Base-by-base conservation (phyloP, 306 rosid species). In the Citrullus amarus region DNA sequence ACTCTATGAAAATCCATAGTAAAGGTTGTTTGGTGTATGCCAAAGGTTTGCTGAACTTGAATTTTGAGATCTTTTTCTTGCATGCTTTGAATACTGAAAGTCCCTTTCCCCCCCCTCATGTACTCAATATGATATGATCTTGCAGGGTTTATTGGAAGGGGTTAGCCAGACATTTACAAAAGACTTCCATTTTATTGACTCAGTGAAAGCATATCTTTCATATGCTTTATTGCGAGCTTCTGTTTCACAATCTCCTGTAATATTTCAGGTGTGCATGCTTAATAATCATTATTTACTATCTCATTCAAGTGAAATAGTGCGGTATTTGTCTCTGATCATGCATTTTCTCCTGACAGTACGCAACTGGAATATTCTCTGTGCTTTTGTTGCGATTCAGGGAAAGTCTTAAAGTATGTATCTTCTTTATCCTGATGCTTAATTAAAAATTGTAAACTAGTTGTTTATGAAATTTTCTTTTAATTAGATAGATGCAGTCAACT, bases 201-300 rank as follows among this genome's bases (percentile, higher is more conserved):
- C 99, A n/a, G 99, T 96, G 86, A 96, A 96, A 89, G 99, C 99
- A 54, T 96, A 91, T 86, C 97, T 96, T 83, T 96, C 99, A 59
- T 96, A 96, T 86, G 99, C 97, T 44, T 82, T 96, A 80, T 80
- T 96, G 83, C 91, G 98, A 81, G 97, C 99, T 86, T 91, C 97
- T 81, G 96, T 96, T 85, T 91, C 98, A 32, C 97, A 91, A 81
- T 90, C 97, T 79, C 91, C 96, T 17, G 84, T 91, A 80, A 96
- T 96, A 93, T 96, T 96, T 87, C 98, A 96, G 99, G 99, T 96
- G 82, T 86, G 60, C 63, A 41, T 57, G 72, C 74, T 56, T 54
- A 77, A 32, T 41, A 22, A 50, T 73, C 34, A 30, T 75, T 78
- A 75, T 76, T 68, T 72, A 78, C 68, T 76, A 51, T 71, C 67